A percentile compares a stretch with the other conserved stretches of the same genome.
phyloP scores from a whole-genome alignment of 23 red algal genomes.

The Gracilaria caudata region DNA sequence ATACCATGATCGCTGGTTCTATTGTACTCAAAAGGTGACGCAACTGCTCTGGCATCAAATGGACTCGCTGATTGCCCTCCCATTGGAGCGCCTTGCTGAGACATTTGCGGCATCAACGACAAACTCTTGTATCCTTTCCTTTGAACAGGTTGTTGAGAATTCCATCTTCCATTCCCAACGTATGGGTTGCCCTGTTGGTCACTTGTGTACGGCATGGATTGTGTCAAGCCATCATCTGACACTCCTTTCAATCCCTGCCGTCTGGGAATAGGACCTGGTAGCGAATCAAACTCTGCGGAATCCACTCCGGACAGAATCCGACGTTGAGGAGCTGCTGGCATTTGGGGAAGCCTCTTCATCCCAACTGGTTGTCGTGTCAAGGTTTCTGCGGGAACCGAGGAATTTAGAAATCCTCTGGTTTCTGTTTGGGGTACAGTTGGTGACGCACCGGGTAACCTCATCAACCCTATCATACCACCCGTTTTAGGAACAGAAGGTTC shows the following conservation, averaged over 20 bases:
- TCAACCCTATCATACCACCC: conserved; percentile 13
- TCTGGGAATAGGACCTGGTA: conserved; percentile 19
- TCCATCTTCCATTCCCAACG: not conserved
- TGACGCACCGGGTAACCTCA: conserved; percentile 16
- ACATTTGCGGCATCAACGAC: not conserved
- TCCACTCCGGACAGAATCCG: not conserved
- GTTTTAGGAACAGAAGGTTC: not conserved
- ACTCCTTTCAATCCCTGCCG: conserved; percentile 21
- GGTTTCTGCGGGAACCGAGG: not conserved
- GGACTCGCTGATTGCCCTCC: not conserved
- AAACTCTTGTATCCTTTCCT: conserved; percentile 34
- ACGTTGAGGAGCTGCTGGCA: not conserved
- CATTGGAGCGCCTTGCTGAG: not conserved
- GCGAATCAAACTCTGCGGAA: conserved; percentile 2
- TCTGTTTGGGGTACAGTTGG: not conserved
- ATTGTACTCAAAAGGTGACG: conserved; percentile 30
- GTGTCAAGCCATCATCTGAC: not conserved
- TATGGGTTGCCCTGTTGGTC: conserved; percentile 23
- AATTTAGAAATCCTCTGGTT: conserved; percentile 2
- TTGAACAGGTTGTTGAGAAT: conserved; percentile 10
- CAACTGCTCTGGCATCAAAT: conserved; percentile 16
- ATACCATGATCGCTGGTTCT: not conserved
- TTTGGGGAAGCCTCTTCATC: conserved; percentile 27
- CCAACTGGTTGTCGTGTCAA: conserved; percentile 16
- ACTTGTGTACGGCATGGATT: not conserved